Evolutionary conservation across 23 red algal species (phyloP), one percentile per base, ranked within the genome.

Genomic region (Agarophyton chilense): DNA sequence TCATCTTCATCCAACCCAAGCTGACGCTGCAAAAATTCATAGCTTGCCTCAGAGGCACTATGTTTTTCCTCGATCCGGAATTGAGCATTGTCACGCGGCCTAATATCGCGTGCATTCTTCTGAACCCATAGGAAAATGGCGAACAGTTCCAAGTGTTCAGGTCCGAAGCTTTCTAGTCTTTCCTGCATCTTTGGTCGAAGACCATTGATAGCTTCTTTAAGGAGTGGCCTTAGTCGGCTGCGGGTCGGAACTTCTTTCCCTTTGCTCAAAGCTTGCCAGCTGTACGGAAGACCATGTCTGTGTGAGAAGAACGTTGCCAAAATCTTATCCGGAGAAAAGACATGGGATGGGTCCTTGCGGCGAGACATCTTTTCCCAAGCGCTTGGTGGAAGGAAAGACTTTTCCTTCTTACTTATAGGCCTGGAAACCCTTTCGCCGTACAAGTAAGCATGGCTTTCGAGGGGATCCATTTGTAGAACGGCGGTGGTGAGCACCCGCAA

Each of bases 101-200:
- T 55, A n/a, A 24, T 17, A 26, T 50, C 19, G 0, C 56, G 80
- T 17, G 63, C 71, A 46, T 72, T 58, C 67, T 68, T 72, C 32
- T 89, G 51, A 6, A 89, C 55, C 51, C 72, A 58, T 14, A 89
- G 26, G 44, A 89, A 89, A 13, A 89, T 38, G 21, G 55, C 50
- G 25, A 89, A 89, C 51, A 66, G 71, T 21, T 79, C 55, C 16
- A 79, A n/a, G 33, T 89, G 85, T 19, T 89, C 67, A 21, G 29
- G 3, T 51, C 36, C 35, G 44, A 89, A 56, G 32, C 2, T 29
- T 35, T 89, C 85, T 12, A 77, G 47, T 2, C 21, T 45, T 33
- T 89, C 85, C 14, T 73, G 71, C 63, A 73, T 74, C 39, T 40
- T 54, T 18, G 85, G 31, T 18, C 43, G 46, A 22, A 89, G 50